Base-by-base conservation (phyloP, 2,329 filamentous ascomycete species). In the Aspergillus sp. region DNA sequence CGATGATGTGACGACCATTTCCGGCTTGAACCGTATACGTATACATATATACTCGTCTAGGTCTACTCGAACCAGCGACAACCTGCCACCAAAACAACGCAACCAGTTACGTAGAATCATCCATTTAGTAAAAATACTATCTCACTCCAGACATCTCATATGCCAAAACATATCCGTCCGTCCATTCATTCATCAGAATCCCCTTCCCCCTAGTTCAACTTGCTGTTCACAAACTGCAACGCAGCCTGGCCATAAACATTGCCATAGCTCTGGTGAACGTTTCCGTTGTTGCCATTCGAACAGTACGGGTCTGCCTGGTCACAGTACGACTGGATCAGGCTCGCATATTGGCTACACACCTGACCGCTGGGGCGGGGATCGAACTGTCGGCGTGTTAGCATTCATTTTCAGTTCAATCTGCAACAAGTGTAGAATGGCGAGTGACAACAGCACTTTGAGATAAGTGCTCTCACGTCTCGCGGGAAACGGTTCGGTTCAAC, bases 271-370 rank as follows among this genome's bases (percentile, higher is more conserved):
- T 87, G 83, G 72, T 88, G 86, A 7, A 81, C 78, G 67, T 82
- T 81, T 45, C 81, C 77, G 59, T 87, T 79, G 65, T 81, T 85
- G 54, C 86, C 86, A 52, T 82, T 85, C 73, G 84, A 88, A 79
- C 86, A 89, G 76, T 85, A 88, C 0, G 85, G 85, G 63, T 88
- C 86, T 6, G 81, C 69, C 6, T 81, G 75, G 64, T 89, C 86
- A 72, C 86, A 89, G 78, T 88, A 89, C 9, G 83, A 84, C 75
- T 87, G 77, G 65, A 88, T 83, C 65, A 82, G 84, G 68, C 73
- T 78, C 46, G 77, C 77, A 22, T 83, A 80, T 2, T 78, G 78
- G 75, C 85, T 46, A 74, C 73, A 73, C 84, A 87, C 39, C 84
- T 83, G 5, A 75, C 49, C 36, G 6, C 22, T 65, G 0, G 84